Evolutionary conservation across 2,329 filamentous ascomycete genomes (phyloP), one percentile per base, ranked within the genome.

Genomic region (Aspergillus hiratsukae): DNA sequence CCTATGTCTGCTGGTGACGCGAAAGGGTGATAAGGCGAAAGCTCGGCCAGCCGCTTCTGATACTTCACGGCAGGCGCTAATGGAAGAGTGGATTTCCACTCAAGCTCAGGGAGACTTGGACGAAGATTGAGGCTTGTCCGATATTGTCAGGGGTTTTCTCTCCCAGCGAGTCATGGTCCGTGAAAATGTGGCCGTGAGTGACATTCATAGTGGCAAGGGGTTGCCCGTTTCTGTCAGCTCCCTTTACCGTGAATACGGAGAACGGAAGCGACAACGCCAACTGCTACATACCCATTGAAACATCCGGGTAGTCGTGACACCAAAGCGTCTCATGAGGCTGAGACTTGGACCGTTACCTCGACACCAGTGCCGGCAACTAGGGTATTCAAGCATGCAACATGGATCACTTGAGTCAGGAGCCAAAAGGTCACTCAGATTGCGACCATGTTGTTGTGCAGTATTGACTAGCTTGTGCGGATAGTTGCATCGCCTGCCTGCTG

Each of bases 31-130:
- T 63, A 81, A 76, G 62, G 71, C 66, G 55, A 72, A 69, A 53
- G 60, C 69, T 54, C 64, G 57, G 40, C 61, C 71, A 51, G 68
- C 66, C 52, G 67, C 71, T 52, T 66, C 71, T 40, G 66, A 69
- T 56, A 74, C 77, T 10, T 77, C 76, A 49, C 84, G 85, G 45
- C 87, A 89, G 69, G 86, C 84, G 54, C 81, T 85, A 72, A 91
- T 93, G 89, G 89, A 91, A 75, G 88, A 90, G 67, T 93, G 90
- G 87, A 91, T 93, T 25, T 90, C 88, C 49, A 92, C 88, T n/a
- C 90, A 92, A 58, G 72, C 74, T 19, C 75, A 74, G 56, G 70
- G 69, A 28, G 70, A 71, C 43, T 63, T 75, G 53, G 72, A 72
- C 52, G 75, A 76, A 52, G 71, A 67, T 54, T 75, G 64, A 71